Conservation (phyloP, 2,329 filamentous ascomycete species). For the Microsporum canis region DNA sequence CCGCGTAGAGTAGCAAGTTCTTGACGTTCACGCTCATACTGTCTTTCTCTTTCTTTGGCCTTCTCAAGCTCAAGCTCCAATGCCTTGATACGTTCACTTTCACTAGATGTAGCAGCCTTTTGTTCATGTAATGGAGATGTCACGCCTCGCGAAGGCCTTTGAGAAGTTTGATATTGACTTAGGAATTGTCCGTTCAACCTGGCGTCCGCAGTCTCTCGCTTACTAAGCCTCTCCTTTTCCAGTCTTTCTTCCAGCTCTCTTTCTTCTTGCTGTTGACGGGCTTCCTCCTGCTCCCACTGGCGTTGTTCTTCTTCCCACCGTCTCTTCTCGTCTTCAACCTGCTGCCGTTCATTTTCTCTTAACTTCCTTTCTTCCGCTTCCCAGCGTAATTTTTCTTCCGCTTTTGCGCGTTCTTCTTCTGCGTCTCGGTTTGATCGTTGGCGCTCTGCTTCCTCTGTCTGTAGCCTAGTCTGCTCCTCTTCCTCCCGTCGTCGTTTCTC, state of each 20-base stretch:
- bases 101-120: constrained; percentile 31
- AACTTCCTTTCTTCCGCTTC: constrained; percentile 35
- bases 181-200: constrained; percentile 72
- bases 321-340: constrained; percentile 37
- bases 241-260: constrained; percentile 57
- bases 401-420: constrained; percentile 35
- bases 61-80: constrained; percentile 62
- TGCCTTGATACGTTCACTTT: constrained; percentile 62
- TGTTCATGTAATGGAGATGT: constrained; percentile 30
- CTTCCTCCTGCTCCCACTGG: constrained; percentile 66
- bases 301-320: constrained; percentile 45
- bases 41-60: constrained; percentile 54
- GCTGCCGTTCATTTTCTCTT: constrained; percentile 41
- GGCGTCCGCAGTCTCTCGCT: constrained; percentile 50
- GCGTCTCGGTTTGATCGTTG: constrained; percentile 41
- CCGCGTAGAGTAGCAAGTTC: constrained; percentile 30
- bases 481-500: constrained; percentile 55
- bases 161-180: constrained; percentile 72
- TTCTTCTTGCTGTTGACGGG: constrained; percentile 59
- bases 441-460: constrained; percentile 44
- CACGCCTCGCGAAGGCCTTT: constrained; percentile 33
- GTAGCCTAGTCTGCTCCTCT: constrained; percentile 40
- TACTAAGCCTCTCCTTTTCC: constrained; percentile 53
- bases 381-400: constrained; percentile 38
- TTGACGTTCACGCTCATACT: constrained; percentile 52